phyloP scores from a whole-genome alignment of 2,329 filamentous ascomycete genomes.

The Drechslerella dactyloides region DNA sequence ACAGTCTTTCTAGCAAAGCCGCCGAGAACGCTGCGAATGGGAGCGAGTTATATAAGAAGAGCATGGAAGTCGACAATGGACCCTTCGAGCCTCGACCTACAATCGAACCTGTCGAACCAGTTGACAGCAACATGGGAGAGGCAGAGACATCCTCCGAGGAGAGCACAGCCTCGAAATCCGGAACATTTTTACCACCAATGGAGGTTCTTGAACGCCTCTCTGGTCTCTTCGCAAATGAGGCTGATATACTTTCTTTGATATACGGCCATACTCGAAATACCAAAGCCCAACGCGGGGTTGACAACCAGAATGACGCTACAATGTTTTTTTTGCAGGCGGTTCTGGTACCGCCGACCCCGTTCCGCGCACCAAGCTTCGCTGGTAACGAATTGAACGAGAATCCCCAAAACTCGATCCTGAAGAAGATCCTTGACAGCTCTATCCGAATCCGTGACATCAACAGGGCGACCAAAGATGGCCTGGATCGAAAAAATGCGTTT shows the following conservation, averaged over 20 bases:
- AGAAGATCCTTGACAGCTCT: conserved; percentile 77
- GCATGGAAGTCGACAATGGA: conserved; percentile 70
- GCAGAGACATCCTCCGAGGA: conserved; percentile 64
- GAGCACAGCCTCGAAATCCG: conserved; percentile 54
- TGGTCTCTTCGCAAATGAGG: conserved; percentile 84
- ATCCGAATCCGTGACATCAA: conserved; percentile 65
- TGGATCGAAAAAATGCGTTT: conserved; percentile 32
- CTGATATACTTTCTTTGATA: conserved; percentile 80
- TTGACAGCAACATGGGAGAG: conserved; percentile 61
- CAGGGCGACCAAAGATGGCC: conserved; percentile 15
- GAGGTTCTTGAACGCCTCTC: conserved; percentile 81
- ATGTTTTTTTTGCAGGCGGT: conserved; percentile 94
- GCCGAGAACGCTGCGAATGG: conserved; percentile 19
- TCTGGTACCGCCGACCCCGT: conserved; percentile 89
- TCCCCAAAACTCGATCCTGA: conserved; percentile 78
- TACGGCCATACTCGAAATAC: conserved; percentile 71
- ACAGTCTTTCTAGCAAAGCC: conserved; percentile 32
- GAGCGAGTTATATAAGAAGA: conserved; percentile 6
- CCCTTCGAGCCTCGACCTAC: conserved; percentile 64
- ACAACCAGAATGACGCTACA: conserved; percentile 24
- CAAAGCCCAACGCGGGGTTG: conserved; percentile 60
- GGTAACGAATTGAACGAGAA: conserved; percentile 83
- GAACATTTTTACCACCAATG: conserved; percentile 70
- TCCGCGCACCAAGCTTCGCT: conserved; percentile 81
- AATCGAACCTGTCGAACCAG: conserved; percentile 58